A percentile compares a stretch with the other conserved stretches of the same genome.
phyloP scores from a whole-genome alignment of 208 protist genomes.

The Wallacemonas rigidus region DNA sequence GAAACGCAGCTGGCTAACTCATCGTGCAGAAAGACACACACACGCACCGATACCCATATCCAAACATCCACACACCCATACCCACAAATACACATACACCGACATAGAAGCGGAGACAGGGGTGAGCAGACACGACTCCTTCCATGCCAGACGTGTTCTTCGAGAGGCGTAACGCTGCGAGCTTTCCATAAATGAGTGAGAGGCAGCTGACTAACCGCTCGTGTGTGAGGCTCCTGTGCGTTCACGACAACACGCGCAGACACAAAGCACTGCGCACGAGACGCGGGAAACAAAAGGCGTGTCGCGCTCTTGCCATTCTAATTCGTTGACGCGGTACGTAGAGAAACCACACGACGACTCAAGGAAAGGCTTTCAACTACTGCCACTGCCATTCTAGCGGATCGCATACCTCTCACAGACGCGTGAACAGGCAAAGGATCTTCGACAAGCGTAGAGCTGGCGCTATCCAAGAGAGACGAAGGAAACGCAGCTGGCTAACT shows the following conservation, averaged over 20 bases:
- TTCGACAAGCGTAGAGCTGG: slow-evolving; percentile 16
- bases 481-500: slow-evolving; percentile 20
- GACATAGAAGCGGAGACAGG: no score
- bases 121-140: no score
- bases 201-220: slow-evolving; percentile 18
- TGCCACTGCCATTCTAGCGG: not conserved
- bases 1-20: slow-evolving; percentile 19
- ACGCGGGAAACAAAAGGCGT: not conserved
- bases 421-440: not conserved
- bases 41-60: no score
- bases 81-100: slow-evolving; percentile 14
- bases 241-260: not conserved
- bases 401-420: no score
- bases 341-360: slow-evolving; percentile 3
- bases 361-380: slow-evolving; percentile 1
- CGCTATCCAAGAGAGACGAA: not conserved
- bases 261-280: not conserved
- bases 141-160: not conserved
- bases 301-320: not conserved
- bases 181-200: slow-evolving; percentile 10
- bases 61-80: slow-evolving; percentile 16
- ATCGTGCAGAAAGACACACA: not conserved
- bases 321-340: not conserved
- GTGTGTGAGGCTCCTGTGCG: not conserved
- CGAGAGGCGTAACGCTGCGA: slow-evolving; percentile 21